Base-by-base conservation (phyloP, 345 rosid genomes). In the Durio zibethinus region DNA sequence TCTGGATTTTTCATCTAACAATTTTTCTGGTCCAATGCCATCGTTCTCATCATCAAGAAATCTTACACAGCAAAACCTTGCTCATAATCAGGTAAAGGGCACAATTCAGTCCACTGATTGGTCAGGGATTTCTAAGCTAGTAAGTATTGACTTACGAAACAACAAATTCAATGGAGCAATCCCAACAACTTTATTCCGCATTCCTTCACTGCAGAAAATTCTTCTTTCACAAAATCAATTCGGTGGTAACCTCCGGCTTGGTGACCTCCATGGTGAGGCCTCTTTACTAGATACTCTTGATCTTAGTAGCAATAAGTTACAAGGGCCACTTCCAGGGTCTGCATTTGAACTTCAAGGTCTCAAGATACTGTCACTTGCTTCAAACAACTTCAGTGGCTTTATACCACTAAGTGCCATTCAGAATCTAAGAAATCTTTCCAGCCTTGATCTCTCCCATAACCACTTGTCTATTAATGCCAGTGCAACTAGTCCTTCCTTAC, bases 301-400 rank as follows among this genome's bases (percentile, higher is more conserved):
- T 78, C 72, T 90, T 63, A 78, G 84, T 33, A 62, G 73, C 76
- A 90, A 90, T 72, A 82, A 74, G 1, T 64, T 90, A 6, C 77
- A 73, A 57, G 89, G 90, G 27, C 6, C 48, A 4, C 5, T 90
- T 10, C 85, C 91, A 0, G 31, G 0, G 10, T 81, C 25, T 0
- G 0, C 87, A 6, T 85, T 81, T 53, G 15, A 77, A 27, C 62
- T 88, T 36, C 57, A 0, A 35, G 69, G 73, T 2, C 88, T 88
- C 0, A 82, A 23, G 4, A 11, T 78, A 53, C 87, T 90, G 23
- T 0, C n/a, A 9, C 86, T 87, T 61, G 79, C 87, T 47, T 87
- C 25, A 57, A 89, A 91, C 80, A 89, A 81, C 10, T 83, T 89
- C 80, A 81, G 54, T 36, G 89, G 89, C 60, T 63, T 83, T 0